Base-by-base conservation (phyloP, 2,329 filamentous ascomycete species). In the Exophiala dermatitidis region DNA sequence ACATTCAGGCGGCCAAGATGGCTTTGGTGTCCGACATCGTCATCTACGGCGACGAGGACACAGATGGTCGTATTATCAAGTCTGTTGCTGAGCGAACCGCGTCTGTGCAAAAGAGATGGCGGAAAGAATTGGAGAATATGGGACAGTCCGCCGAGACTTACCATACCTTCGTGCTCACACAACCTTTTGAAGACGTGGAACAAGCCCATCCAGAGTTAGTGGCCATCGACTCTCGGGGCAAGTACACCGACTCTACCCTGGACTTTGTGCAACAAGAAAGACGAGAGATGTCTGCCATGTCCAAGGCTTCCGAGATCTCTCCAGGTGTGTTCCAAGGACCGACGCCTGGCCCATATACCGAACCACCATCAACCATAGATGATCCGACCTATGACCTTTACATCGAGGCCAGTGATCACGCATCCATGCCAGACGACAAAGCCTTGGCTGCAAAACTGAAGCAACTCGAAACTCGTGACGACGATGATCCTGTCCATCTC, bases 251-350 rank as follows among this genome's bases (percentile, higher is more conserved):
- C 30, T 80, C 84, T 12, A 83, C 93, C 28, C 77, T 95, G 64
- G 90, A 97, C 69, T 93, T 98, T 67, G 88, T 88, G 66, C 84
- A 87, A 62, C 88, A 89, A 73, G 93, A 98, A 69, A 80, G 90
- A 53, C 71, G 81, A 46, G 93, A 98, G 72, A 97, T 98, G 91
- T 90, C 87, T 68, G 79, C 79, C 54, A 96, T 97, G 91, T 90
- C 91, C 7, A 82, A 82, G 63, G 85, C 90, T 2, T 90, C 90
- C 0, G 87, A 95, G 68, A 95, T 97, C 58, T 84, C 88, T 49
- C 78, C 81, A 60, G 96, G 96, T 66, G 88, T 97, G 29, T 97
- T 85, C 80, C 76, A 96, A 55, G 93, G 93, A 0, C 88, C 89
- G 1, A 93, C 89, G 0, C 89, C 90, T 0, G 88, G 94, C 60